Evolutionary conservation across 768 basidiomycete genomes (phyloP), one percentile per base, ranked within the genome.

Genomic region (Clavulina sp.): DNA sequence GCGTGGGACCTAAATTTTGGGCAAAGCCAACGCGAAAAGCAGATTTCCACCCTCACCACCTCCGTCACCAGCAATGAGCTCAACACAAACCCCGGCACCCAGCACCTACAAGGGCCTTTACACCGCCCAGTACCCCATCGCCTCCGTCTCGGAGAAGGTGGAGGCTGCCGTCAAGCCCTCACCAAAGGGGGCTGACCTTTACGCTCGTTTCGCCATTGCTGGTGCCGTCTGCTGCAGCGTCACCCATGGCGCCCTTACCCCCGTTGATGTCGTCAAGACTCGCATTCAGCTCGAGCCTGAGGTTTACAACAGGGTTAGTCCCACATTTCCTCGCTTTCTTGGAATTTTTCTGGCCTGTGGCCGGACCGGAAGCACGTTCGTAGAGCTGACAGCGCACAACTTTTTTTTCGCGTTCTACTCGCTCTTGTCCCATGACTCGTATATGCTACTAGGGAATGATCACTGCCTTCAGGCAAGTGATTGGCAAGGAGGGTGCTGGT

Each of bases 401-500:
- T 9, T 19, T 9, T 9, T 34, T 33, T 24, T 33, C 31, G 19
- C 36, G 19, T 38, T 19, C 13, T 19, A 19, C 13, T 24, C 38
- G 32, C 41, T 43, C n/a, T 5, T 26, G n/a, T 28, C 7, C 32
- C 33, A 32, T n/a, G n/a, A n/a, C n/a, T n/a, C n/a, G n/a, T n/a
- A n/a, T n/a, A n/a, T n/a, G 30, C 5, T 49, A 18, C 18, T 47
- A 69, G 59, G 79, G 84, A 53, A 76, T 81, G 57, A 59, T 69
- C 44, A 68, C 74, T 49, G 70, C 74, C 57, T 68, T 89, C 56
- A 71, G 72, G 53, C 72, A 73, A 34, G 77, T 91, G 62, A 50
- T 83, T 51, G 76, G 75, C 38, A 85, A 87, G 65, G 84, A 92
- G 67, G 85, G 91, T 60, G 67, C 78, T 54, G 77, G 66, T 34